These are phyloP conservation scores for Phytophthora idaei DNA, from an alignment of 352 stramenopile species.

Conservation along the genomic window DNA sequence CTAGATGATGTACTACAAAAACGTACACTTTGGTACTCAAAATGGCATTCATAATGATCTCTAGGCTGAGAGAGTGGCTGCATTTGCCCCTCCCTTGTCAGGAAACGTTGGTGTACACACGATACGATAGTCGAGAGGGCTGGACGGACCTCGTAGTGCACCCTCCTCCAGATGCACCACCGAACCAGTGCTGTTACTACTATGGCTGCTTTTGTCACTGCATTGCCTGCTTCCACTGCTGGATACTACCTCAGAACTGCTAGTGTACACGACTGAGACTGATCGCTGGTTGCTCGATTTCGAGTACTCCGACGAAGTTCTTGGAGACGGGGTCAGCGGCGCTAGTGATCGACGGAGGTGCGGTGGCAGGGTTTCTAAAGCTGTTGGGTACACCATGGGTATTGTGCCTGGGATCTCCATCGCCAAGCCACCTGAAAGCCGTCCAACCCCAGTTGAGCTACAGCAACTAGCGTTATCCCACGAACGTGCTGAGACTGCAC, in stretches of 20 bases:
- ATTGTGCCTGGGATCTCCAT: constrained; percentile 47
- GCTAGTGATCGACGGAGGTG: constrained; percentile 41
- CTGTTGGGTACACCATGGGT: constrained; percentile 21
- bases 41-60: constrained; percentile 34
- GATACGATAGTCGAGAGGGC: constrained; percentile 55
- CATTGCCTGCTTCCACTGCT: constrained; percentile 13
- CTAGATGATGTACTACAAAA: constrained; percentile 18
- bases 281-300: constrained; percentile 30
- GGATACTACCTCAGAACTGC: constrained; percentile 11
- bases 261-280: constrained; percentile 4
- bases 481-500: constrained; percentile 16
- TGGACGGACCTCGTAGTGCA: constrained; percentile 27
- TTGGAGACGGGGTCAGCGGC: constrained; percentile 35
- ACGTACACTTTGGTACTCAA: constrained; percentile 28
- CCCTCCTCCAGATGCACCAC: constrained; percentile 38
- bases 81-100: constrained; percentile 40
- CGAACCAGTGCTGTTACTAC: constrained; percentile 11
- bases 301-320: constrained; percentile 37
- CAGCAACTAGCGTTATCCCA: constrained; percentile 14
- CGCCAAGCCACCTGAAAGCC: constrained; percentile 48
- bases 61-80: constrained; percentile 37
- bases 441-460: constrained; percentile 32
- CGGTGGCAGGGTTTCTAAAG: constrained; percentile 19
- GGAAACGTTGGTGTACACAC: constrained; percentile 69
- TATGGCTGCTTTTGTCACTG: constrained; percentile 10